Evolutionary conservation across 2,329 filamentous ascomycete species (phyloP).

Genomic region (Botrytis galanthina): DNA sequence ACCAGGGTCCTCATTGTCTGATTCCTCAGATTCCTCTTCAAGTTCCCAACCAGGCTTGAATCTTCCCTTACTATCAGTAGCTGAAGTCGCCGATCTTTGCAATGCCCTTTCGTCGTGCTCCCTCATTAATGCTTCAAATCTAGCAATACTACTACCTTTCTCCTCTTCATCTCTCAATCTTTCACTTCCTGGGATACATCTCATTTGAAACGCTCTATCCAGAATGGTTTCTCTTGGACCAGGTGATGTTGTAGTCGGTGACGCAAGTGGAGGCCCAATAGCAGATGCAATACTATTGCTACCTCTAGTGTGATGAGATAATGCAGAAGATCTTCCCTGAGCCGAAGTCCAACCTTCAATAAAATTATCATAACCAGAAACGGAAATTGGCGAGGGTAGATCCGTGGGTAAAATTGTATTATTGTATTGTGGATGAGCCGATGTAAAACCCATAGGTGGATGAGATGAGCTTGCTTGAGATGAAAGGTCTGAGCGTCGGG

Average conservation of each 20-base stretch:
- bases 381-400: conserved; percentile 53
- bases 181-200: conserved; percentile 60
- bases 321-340: conserved; percentile 56
- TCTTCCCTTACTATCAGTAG: conserved; percentile 13
- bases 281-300: conserved; percentile 56
- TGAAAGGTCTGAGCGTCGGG: conserved; percentile 58
- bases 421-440: conserved; percentile 47
- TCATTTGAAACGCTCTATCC: conserved; percentile 64
- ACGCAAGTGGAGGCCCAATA: conserved; percentile 39
- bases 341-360: conserved; percentile 61
- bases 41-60: conserved; percentile 35
- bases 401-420: conserved; percentile 51
- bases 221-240: conserved; percentile 62
- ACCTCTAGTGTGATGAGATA: conserved; percentile 54
- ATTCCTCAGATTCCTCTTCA: conserved; percentile 43
- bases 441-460: conserved; percentile 49
- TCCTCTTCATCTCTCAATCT: conserved; percentile 53
- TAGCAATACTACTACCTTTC: conserved; percentile 61
- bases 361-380: conserved; percentile 54
- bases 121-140: conserved; percentile 65
- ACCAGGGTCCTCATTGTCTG: conserved; percentile 37
- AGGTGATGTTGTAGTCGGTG: conserved; percentile 41
- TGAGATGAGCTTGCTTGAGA: conserved; percentile 43
- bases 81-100: conserved; percentile 20
- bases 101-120: conserved; percentile 53